Evolutionary conservation across 2,329 filamentous ascomycete genomes (phyloP), one percentile per base, ranked within the genome.

Genomic region (Cordyceps fumosorosea): DNA sequence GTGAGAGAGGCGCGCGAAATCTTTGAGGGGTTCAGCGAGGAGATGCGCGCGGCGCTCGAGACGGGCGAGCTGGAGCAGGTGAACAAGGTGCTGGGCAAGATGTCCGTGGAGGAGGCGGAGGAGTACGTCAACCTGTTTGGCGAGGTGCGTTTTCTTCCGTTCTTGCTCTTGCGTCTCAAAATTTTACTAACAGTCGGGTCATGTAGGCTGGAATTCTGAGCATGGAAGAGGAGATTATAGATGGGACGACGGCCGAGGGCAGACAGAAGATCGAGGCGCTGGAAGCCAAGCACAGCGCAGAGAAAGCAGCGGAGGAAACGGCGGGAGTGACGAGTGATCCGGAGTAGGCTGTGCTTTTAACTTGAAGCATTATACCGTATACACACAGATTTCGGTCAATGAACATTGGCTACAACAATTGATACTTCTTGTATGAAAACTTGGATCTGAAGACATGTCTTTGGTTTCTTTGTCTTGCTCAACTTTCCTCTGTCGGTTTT

Each of bases 191-290:
- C 29, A n/a, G 44, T 42, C 10, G 22, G n/a, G 32, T 57, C 45
- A 58, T 60, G 58, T 65, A 88, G 77, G 91, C 91, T 18, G 91
- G 90, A 44, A 93, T 97, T 80, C 76, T 99, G 67, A 96, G 90
- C 73, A 75, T 99, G 56, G 92, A 98, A 73, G 88, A 96, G 71
- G 88, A 96, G 56, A 91, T 99, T 57, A 96, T 99, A 67, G 95
- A 99, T 76, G 91, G 92, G 1, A 99, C 92, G 52, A 96, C 93
- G 2, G 88, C 92, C 71, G 88, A 95, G 72, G 93, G 93, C 3
- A 84, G 88, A 78, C 84, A 87, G 73, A 87, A 87, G 71, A 80
- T 93, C 68, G 88, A 89, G 76, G 85, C 92, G 66, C 83, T 96
- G 64, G 88, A 91, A 73, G 81, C 83, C 29, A 75, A 74, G 48